Evolutionary conservation across 805 yeast species (phyloP), one percentile per base, ranked within the genome.

Genomic region (Saturnispora mendoncae): DNA sequence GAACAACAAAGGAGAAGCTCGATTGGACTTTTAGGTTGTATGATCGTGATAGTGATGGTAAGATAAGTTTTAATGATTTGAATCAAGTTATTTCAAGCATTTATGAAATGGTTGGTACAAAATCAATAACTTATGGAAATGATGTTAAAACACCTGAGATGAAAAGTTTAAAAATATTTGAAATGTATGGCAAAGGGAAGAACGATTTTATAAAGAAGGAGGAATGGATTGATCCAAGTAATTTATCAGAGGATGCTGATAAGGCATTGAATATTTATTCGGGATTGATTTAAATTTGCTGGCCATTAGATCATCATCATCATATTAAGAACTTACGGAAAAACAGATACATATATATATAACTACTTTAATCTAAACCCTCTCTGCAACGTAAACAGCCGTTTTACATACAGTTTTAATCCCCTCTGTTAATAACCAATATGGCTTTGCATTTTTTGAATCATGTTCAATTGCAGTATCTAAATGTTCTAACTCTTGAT

Each of bases 61-160:
- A 67, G 51, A 75, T 92, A 42, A 68, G 75, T 20, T 85, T 78
- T 58, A 74, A 75, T 25, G 97, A 92, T 56, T 76, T 92, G 76
- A 66, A 85, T 38, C 67, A 75, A 2, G 85, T 92, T 32, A 84
- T 87, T 5, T 69, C 74, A 24, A 81, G 97, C 25, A 84, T 90
- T 26, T 90, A 92, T 61, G 84, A 83, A 60, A 88, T 92, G 97
- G 82, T 90, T 45, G 99, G 97, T 1, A 74, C 88, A 2, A 52
- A 52, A 28, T 86, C 88, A 90, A 95, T 88, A 44, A 78, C 78
- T 46, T 68, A 87, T 39, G 84, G 85, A 15, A 90, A 79, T 18
- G 96, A 88, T 56, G 97, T 88, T 53, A 75, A 78, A 34, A 87
- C 97, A 0, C 97, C 98, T 0, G 96, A 88, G 54, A 67, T 78